phyloP scores from a whole-genome alignment of 176 grass and related monocot genomes.

The Bothriochloa decipiens region DNA sequence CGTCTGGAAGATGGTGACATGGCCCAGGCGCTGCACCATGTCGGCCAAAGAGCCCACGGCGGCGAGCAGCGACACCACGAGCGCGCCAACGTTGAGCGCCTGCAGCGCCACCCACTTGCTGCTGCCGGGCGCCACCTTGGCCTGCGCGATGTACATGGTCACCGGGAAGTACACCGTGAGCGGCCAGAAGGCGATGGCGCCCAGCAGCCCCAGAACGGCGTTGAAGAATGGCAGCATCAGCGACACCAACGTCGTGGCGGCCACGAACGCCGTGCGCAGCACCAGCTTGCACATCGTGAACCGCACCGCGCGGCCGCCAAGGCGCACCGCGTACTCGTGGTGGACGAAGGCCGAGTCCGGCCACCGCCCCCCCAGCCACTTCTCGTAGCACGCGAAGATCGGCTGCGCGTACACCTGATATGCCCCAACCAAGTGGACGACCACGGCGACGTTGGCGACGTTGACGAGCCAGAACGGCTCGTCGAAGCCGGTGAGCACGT shows the following conservation, averaged over 20 bases:
- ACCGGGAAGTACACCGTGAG: constrained; percentile 87
- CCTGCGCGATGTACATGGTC: constrained; percentile 80
- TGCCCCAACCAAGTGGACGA: constrained; percentile 79
- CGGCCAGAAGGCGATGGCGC: constrained; percentile 82
- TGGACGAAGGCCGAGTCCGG: constrained; percentile 66
- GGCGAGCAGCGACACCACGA: constrained; percentile 74
- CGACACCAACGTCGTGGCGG: constrained; percentile 64
- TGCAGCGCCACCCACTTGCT: constrained; percentile 73
- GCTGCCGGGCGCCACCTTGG: constrained; percentile 62
- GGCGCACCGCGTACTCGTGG: constrained; percentile 56
- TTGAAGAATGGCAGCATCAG: constrained; percentile 96
- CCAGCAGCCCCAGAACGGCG: constrained; percentile 78
- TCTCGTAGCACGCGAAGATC: constrained; percentile 83
- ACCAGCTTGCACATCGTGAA: constrained; percentile 79
- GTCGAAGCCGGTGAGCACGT: constrained; percentile 87
- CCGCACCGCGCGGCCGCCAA: constrained; percentile 52
- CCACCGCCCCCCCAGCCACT: constrained; percentile 62
- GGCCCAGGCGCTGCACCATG: constrained; percentile 69
- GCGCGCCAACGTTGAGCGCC: constrained; percentile 63
- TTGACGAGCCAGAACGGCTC: constrained; percentile 95
- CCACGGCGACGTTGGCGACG: constrained; percentile 74
- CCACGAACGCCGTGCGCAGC: constrained; percentile 70
- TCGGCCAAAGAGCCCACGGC: constrained; percentile 72
- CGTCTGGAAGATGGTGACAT: constrained; percentile 78
- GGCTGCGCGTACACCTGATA: constrained; percentile 91